phyloP scores from a whole-genome alignment of 1,139 yeast genomes.

The Sugiyamaella grinbergsii region DNA sequence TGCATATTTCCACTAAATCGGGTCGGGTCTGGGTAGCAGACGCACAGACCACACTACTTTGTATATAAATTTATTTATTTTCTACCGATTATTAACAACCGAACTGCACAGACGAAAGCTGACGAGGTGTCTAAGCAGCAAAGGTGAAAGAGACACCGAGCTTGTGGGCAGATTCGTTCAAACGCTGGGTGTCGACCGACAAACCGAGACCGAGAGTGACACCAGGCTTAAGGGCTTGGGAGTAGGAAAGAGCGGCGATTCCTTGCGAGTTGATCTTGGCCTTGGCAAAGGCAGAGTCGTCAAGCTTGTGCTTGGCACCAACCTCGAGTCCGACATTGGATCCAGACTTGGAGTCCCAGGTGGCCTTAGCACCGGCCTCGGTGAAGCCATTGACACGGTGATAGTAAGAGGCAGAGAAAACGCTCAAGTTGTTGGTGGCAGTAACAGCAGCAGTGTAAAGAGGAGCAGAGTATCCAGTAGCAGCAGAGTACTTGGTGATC shows the following conservation, averaged over 20 bases:
- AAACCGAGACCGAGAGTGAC: slow-evolving; percentile 97
- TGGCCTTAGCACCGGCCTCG: slow-evolving; percentile 98
- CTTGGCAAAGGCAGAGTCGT: slow-evolving; percentile 84
- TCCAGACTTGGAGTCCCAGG: slow-evolving; percentile 87
- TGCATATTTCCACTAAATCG: slow-evolving; percentile 14
- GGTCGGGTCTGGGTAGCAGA: slow-evolving; percentile 9
- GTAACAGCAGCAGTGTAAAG: slow-evolving; percentile 86
- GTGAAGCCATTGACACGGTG: slow-evolving; percentile 89
- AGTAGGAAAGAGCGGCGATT: slow-evolving; percentile 90
- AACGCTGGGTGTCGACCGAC: slow-evolving; percentile 92
- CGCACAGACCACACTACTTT: not conserved
- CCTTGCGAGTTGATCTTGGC: slow-evolving; percentile 98
- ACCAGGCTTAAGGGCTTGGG: slow-evolving; percentile 95
- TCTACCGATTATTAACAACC: not conserved
- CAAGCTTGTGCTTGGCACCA: slow-evolving; percentile 93
- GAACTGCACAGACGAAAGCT: too few relatives aligned
- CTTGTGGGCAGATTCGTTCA: slow-evolving; percentile 98
- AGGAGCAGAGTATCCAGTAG: slow-evolving; percentile 90
- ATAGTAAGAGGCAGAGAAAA: slow-evolving; percentile 95
- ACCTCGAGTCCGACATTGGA: slow-evolving; percentile 77
- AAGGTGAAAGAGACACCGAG: slow-evolving; percentile 93
- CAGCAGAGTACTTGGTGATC: slow-evolving; percentile 92
- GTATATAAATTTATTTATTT: slow-evolving; percentile 9
- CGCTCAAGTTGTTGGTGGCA: slow-evolving; percentile 85
- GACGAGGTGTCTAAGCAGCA: too few relatives aligned